These are phyloP conservation scores for Russula abietina DNA, from an alignment of 768 basidiomycete species.

Conservation along the genomic window DNA sequence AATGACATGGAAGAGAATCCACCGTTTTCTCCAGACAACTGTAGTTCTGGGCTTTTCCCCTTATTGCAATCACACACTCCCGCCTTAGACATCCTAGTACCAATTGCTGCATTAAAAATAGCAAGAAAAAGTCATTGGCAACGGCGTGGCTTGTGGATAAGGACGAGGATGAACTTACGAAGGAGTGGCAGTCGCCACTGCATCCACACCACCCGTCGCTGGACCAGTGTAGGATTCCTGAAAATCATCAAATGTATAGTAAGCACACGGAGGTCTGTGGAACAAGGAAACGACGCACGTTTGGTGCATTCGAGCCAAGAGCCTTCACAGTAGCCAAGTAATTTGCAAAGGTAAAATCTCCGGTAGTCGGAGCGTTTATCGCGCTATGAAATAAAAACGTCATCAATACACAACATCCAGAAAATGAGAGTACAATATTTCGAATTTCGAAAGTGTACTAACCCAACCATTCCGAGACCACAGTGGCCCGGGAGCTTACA, in stretches of 20 bases:
- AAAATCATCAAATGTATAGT: neutral
- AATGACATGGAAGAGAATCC: too few relatives aligned
- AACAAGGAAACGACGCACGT: constrained; percentile 30
- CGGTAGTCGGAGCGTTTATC: constrained; percentile 45
- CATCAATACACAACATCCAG: neutral
- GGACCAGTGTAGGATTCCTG: constrained; percentile 38
- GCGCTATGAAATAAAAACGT: constrained; percentile 21
- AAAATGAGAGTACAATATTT: neutral
- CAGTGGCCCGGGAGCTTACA: constrained; percentile 47
- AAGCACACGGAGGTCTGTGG: neutral
- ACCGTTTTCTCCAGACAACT: too few relatives aligned
- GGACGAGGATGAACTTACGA: neutral
- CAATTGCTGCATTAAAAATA: neutral
- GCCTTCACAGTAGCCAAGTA: constrained; percentile 38
- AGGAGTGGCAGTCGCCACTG: constrained; percentile 16
- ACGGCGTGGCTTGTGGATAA: neutral
- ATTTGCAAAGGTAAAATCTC: constrained; percentile 39
- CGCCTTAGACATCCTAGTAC: neutral
- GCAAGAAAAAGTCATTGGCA: constrained; percentile 8
- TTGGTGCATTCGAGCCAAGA: constrained; percentile 32
- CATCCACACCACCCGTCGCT: constrained; percentile 37
- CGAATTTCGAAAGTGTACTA: constrained; percentile 15
- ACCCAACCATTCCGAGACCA: constrained; percentile 47
- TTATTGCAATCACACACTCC: neutral
- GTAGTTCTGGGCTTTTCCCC: neutral